phyloP scores from a whole-genome alignment of 2,329 filamentous ascomycete species.

The Colletotrichum sp. region DNA sequence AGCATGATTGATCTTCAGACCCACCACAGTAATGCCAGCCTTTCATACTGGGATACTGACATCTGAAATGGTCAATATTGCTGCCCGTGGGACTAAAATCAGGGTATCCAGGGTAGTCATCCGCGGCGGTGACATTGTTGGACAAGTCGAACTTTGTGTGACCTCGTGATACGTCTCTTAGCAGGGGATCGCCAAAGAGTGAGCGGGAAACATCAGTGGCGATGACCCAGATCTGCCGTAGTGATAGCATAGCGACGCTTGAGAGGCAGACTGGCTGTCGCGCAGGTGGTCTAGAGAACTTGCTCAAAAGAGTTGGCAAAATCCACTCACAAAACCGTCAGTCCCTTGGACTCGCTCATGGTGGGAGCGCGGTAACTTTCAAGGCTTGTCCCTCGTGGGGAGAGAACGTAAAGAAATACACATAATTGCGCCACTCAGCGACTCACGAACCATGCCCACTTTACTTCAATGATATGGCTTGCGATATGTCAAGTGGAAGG shows the following conservation, averaged over 20 bases:
- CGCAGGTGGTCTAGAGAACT: neutral
- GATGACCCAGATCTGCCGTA: neutral
- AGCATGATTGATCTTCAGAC: slow-evolving; percentile 28
- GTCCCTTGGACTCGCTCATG: neutral
- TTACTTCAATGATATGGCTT: neutral
- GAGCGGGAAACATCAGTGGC: neutral
- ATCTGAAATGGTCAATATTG: slow-evolving; percentile 23
- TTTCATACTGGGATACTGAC: slow-evolving; percentile 29
- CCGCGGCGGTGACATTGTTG: neutral
- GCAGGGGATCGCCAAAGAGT: neutral
- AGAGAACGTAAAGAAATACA: neutral
- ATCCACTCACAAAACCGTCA: neutral
- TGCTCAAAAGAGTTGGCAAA: neutral
- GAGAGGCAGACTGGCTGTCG: neutral
- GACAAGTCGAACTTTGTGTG: neutral
- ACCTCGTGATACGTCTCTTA: neutral
- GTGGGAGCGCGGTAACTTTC: neutral
- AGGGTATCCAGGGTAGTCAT: neutral
- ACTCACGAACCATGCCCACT: neutral
- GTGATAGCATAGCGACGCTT: neutral
- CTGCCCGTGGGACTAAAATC: neutral
- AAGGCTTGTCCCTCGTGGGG: neutral
- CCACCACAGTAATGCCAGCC: slow-evolving; percentile 28
- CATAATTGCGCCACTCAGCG: neutral
- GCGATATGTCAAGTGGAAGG: neutral